Percentiles rank a stretch among this genome's conserved stretches.
phyloP scores from a whole-genome alignment of 495 filamentous ascomycete species.

The Neurospora tetraspora region DNA sequence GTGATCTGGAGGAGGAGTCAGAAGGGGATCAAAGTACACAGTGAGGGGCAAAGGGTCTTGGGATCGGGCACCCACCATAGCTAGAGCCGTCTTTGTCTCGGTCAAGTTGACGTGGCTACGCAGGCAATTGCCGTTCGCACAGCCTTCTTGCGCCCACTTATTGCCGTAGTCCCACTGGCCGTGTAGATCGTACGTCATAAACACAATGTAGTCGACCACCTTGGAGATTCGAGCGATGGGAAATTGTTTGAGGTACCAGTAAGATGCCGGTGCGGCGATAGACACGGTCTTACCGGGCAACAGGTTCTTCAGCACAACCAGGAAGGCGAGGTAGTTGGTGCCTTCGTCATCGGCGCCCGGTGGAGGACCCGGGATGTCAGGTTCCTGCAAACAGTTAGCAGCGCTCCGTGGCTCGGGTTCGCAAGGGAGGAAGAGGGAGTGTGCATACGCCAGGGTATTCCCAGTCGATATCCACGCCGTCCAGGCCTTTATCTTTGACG shows the following conservation, averaged over 20 bases:
- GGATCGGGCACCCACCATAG: slow-evolving; percentile 16
- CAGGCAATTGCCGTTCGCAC: slow-evolving; percentile 28
- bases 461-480: slow-evolving; percentile 32
- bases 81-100: slow-evolving; percentile 28
- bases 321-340: slow-evolving; percentile 13
- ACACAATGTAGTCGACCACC: slow-evolving; percentile 22
- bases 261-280: slow-evolving; percentile 21
- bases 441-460: slow-evolving; percentile 29
- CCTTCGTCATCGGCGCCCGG: slow-evolving; percentile 10
- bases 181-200: slow-evolving; percentile 24
- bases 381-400: slow-evolving; percentile 1
- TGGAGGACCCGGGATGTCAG: slow-evolving; percentile 20
- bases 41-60: not conserved
- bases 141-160: slow-evolving; percentile 15
- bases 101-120: slow-evolving; percentile 34
- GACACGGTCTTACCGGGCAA: slow-evolving; percentile 18
- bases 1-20: slow-evolving; percentile 20
- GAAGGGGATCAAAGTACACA: not conserved
- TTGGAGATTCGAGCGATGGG: slow-evolving; percentile 18
- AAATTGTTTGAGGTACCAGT: slow-evolving; percentile 20
- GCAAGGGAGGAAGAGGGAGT: slow-evolving; percentile 7
- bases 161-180: slow-evolving; percentile 15
- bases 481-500: slow-evolving; percentile 19
- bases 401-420: slow-evolving; percentile 6
- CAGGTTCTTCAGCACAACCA: slow-evolving; percentile 6